Evolutionary conservation across 768 basidiomycete genomes (phyloP).

Genomic region (Gymnopilus dilepis): DNA sequence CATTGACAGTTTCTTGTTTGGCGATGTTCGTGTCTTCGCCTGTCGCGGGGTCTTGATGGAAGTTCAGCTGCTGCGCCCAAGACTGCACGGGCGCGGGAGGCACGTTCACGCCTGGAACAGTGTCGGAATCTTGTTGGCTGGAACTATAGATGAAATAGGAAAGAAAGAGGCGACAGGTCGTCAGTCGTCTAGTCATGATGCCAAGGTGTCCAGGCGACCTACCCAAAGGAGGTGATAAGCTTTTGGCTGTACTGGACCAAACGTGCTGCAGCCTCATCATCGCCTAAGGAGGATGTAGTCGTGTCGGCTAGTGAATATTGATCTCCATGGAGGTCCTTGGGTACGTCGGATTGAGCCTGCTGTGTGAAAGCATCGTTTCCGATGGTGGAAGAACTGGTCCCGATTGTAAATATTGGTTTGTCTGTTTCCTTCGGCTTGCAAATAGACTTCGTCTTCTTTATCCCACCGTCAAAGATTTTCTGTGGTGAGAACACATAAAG

Average conservation of each 20-base stretch:
- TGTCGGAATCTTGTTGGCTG: slow-evolving; percentile 11
- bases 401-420: slow-evolving; percentile 3
- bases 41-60: slow-evolving; percentile 11
- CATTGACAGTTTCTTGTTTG: slow-evolving; percentile 12
- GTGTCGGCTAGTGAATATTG: slow-evolving; percentile 22
- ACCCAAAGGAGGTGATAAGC: slow-evolving; percentile 49
- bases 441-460: slow-evolving; percentile 28
- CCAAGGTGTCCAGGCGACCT: slow-evolving; percentile 30
- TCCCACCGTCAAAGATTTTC: slow-evolving; percentile 34
- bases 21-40: slow-evolving; percentile 14
- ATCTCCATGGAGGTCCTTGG: slow-evolving; percentile 24
- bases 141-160: slow-evolving; percentile 25
- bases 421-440: slow-evolving; percentile 5
- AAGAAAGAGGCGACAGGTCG: neutral
- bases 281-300: slow-evolving; percentile 32
- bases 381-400: slow-evolving; percentile 2
- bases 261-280: slow-evolving; percentile 48
- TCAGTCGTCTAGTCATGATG: slow-evolving; percentile 6
- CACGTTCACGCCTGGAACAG: slow-evolving; percentile 2
- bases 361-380: slow-evolving; percentile 18
- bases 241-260: slow-evolving; percentile 56
- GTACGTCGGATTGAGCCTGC: slow-evolving; percentile 9
- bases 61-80: slow-evolving; percentile 11
- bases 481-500: slow-evolving; percentile 19
- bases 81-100: neutral